phyloP scores from a whole-genome alignment of 148 eudicot genomes.

The Vaccinium myrtillus region DNA sequence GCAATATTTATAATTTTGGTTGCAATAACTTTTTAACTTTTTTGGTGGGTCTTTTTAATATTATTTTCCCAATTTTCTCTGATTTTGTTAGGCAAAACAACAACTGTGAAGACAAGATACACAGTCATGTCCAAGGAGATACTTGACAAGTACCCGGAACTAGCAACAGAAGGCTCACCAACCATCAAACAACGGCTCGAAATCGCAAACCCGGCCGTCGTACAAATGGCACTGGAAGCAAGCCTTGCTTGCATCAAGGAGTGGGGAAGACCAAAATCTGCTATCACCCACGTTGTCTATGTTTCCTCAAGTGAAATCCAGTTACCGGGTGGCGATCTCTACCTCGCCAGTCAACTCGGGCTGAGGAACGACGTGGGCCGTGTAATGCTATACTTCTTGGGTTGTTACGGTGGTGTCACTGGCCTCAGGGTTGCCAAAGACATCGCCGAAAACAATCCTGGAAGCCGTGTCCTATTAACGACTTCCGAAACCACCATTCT shows the following conservation, averaged over 20 bases:
- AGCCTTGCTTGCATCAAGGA: slow-evolving; percentile 59
- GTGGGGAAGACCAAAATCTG: slow-evolving; percentile 63
- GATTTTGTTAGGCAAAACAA: slow-evolving; percentile 60
- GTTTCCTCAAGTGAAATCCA: slow-evolving; percentile 76
- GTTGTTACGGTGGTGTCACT: slow-evolving; percentile 78
- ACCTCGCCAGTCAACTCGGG: slow-evolving; percentile 59
- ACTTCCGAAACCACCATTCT: slow-evolving; percentile 76
- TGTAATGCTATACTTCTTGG: slow-evolving; percentile 79
- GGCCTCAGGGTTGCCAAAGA: slow-evolving; percentile 75
- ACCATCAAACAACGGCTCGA: slow-evolving; percentile 66
- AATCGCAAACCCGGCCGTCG: slow-evolving; percentile 63
- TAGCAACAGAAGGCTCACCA: slow-evolving; percentile 69
- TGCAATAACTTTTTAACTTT: not conserved
- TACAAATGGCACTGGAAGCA: slow-evolving; percentile 63
- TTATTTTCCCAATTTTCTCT: not conserved
- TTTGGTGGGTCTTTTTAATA: not conserved
- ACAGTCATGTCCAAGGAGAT: slow-evolving; percentile 68
- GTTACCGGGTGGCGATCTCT: slow-evolving; percentile 72
- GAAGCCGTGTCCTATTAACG: slow-evolving; percentile 56
- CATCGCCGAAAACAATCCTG: slow-evolving; percentile 77
- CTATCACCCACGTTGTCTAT: slow-evolving; percentile 68
- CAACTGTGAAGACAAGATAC: slow-evolving; percentile 83
- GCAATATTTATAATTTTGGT: not conserved
- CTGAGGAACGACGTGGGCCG: slow-evolving; percentile 59
- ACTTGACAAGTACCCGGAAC: slow-evolving; percentile 55